Evolutionary conservation across 2,329 filamentous ascomycete genomes (phyloP).

Genomic region (Coleophoma cylindrospora): DNA sequence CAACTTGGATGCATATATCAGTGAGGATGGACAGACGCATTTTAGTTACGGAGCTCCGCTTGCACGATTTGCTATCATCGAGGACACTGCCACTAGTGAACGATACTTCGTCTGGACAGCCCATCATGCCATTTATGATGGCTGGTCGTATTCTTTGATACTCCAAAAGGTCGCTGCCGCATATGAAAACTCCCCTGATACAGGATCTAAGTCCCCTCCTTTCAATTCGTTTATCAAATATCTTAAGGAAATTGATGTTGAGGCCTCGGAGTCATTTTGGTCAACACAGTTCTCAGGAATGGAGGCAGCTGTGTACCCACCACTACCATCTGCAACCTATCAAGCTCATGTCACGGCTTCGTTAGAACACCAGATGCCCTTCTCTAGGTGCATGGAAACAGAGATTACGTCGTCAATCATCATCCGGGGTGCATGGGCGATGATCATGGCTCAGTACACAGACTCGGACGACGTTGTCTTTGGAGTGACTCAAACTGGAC

Average conservation of each 20-base stretch:
- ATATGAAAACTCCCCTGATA: slow-evolving; percentile 2
- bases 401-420: slow-evolving; percentile 2
- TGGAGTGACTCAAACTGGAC: slow-evolving; percentile 36
- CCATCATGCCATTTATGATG: slow-evolving; percentile 48
- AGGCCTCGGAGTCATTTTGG: slow-evolving; percentile 6
- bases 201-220: background rate
- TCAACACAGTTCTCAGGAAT: slow-evolving; percentile 1
- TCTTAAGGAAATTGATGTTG: slow-evolving; percentile 26
- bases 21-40: background rate
- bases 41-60: slow-evolving; percentile 2
- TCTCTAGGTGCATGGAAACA: slow-evolving; percentile 20
- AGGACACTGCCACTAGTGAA: background rate
- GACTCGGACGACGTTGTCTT: slow-evolving; percentile 32
- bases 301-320: slow-evolving; percentile 1
- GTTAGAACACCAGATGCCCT: background rate
- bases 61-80: slow-evolving; percentile 1
- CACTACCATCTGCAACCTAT: slow-evolving; percentile 5
- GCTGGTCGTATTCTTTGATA: slow-evolving; percentile 31
- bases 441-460: slow-evolving; percentile 32
- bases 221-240: slow-evolving; percentile 34
- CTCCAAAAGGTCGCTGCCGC: slow-evolving; percentile 1
- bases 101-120: slow-evolving; percentile 38
- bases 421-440: slow-evolving; percentile 29
- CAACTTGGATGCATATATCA: background rate
- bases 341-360: background rate